Base-by-base conservation (phyloP, 129 eudicot genomes). In the Flaveria brownii region DNA sequence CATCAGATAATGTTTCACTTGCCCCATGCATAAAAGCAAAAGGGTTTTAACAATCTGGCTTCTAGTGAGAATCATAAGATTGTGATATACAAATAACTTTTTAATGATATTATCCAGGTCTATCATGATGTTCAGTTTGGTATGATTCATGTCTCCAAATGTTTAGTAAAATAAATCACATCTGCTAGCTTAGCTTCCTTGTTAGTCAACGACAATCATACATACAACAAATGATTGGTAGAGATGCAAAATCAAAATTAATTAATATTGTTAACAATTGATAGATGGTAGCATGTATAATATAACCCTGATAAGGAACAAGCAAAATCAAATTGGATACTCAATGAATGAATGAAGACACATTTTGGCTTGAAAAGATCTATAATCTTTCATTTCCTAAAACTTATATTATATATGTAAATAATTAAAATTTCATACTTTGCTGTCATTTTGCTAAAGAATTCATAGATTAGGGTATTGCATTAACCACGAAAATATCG, bases 1-100 rank as follows among this genome's bases (percentile, higher is more conserved):
- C 47, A 77, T 39, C 7, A 56, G 43, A 70, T n/a, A 71, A 70
- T 47, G 20, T 71, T 57, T 60, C 82, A 78, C 18, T 52, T 59
- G 18, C 65, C 70, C 46, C 76, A 55, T 41, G 59, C 57, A 47
- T 5, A 23, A 70, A 69, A 59, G 70, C 50, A 78, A 18, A 17
- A 78, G 71, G 39, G 39, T 13, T 33, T 71, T 16, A 71, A 49
- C 9, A 47, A 43, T 43, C 63, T 51, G 22, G 68, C 39, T 60
- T 51, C 22, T 17, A 39, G 14, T 23, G 3, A n/a, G 68, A 26
- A 77, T n/a, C 49, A 51, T 20, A 68, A 22, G 28, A 77, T 42
- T 55, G 26, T 36, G n/a, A 68, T 1, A 68, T 45, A 77, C 57
- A 45, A 43, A 26, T 68, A 54, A 9, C 26, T 45, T 52, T 68